A percentile compares a stretch with the other conserved stretches of the same genome.
Conservation (phyloP, 805 yeast species). For the Myxozyma nipponensis region DNA sequence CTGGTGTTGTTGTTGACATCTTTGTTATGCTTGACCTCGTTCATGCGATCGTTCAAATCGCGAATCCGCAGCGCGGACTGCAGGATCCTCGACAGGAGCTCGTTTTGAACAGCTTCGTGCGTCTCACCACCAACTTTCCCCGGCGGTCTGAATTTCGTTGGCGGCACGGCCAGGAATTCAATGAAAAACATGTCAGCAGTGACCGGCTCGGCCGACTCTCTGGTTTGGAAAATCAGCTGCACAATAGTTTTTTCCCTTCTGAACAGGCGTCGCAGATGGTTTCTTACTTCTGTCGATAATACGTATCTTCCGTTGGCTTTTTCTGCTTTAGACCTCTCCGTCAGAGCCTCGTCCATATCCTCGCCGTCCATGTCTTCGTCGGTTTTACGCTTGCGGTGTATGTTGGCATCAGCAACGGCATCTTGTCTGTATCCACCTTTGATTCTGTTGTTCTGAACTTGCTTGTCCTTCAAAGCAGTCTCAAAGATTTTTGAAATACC, state of each 20-base stretch:
- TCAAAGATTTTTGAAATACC: conserved; percentile 92
- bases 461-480: conserved; percentile 77
- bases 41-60: conserved; percentile 82
- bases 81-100: conserved; percentile 72
- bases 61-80: conserved; percentile 77
- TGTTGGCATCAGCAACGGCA: conserved; percentile 47
- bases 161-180: conserved; percentile 86
- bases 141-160: conserved; percentile 96
- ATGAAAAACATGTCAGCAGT: conserved; percentile 84
- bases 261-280: conserved; percentile 71
- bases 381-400: not conserved
- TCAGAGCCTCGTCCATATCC: conserved; percentile 34
- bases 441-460: conserved; percentile 71
- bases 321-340: conserved; percentile 46
- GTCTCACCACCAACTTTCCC: conserved; percentile 93
- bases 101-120: conserved; percentile 92
- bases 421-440: conserved; percentile 74
- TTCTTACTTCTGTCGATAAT: conserved; percentile 80
- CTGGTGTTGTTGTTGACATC: conserved; percentile 32
- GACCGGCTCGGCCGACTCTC: conserved; percentile 54
- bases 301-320: conserved; percentile 68
- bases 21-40: conserved; percentile 53
- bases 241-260: conserved; percentile 64
- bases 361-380: conserved; percentile 5
- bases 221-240: conserved; percentile 72